Evolutionary conservation across 2,329 filamentous ascomycete species (phyloP).

Genomic region (Knoxdaviesia proteae): DNA sequence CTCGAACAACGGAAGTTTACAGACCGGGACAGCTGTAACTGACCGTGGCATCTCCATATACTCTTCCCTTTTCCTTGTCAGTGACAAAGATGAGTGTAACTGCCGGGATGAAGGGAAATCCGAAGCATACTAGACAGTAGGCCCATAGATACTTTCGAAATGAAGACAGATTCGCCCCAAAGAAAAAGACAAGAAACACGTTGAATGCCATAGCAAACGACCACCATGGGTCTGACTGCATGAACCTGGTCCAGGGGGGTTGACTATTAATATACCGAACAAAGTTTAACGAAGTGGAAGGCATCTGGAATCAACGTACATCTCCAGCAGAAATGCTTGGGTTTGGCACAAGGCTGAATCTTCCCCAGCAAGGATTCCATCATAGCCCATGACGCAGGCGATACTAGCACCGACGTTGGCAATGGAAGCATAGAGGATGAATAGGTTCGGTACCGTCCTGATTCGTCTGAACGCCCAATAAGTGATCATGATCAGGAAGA

Average conservation of each 20-base stretch:
- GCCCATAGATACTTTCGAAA: conserved; percentile 53
- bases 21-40: conserved; percentile 7
- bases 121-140: conserved; percentile 52
- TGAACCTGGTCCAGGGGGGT: conserved; percentile 32
- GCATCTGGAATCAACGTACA: conserved; percentile 24
- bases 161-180: conserved; percentile 38
- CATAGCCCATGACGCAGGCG: conserved; percentile 51
- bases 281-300: neutral
- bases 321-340: conserved; percentile 42
- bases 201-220: conserved; percentile 68
- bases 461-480: conserved; percentile 28
- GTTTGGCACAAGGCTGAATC: conserved; percentile 37
- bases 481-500: conserved; percentile 29
- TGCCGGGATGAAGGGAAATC: conserved; percentile 46
- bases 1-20: neutral
- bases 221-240: conserved; percentile 59
- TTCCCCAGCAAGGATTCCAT: conserved; percentile 34
- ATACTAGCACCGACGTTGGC: conserved; percentile 37
- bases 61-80: conserved; percentile 13
- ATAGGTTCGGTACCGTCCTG: conserved; percentile 38
- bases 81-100: conserved; percentile 41
- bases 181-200: conserved; percentile 50
- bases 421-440: conserved; percentile 39
- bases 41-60: conserved; percentile 38
- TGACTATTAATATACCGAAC: neutral